Evolutionary conservation across 352 stramenopile genomes (phyloP), one percentile per base, ranked within the genome.

Genomic region (Globisporangium nunn): DNA sequence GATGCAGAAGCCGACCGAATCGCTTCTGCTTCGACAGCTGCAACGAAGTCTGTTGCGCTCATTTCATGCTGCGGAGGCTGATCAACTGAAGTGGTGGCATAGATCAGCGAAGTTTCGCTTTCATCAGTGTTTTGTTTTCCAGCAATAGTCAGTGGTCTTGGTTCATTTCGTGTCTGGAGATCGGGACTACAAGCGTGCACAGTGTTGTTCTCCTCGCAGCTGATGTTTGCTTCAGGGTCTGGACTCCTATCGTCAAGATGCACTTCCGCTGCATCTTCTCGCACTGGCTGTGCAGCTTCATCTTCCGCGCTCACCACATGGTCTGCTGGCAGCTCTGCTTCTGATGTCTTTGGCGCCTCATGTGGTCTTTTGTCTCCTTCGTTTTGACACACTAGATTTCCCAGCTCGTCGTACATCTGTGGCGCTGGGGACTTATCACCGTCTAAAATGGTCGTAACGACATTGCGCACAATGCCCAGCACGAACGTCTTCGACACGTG

Each of bases 401-500:
- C 52, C 2, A 57, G 28, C 14, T 48, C 40, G 15, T 57, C 40
- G 40, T 35, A 41, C 35, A 39, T 15, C 17, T 50, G 15, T 2
- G 39, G 23, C 23, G 45, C 11, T 17, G 28, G 1, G 1, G 52
- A 18, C 2, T 39, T 28, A 17, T 10, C 28, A 4, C 48, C 10
- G 33, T 48, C 31, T 6, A 56, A 31, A 30, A 56, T 15, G 5
- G 40, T 28, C 40, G 6, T 30, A 2, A 62, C 40, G 12, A 18
- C 49, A 14, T 50, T 40, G 41, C 33, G 37, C 31, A 59, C 15
- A 4, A 54, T 35, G 43, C 12, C 28, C 39, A 54, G 6, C 1
- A 64, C 52, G 15, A 64, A 59, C 4, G 29, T 54, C 45, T 64
- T 64, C 28, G 35, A 33, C 7, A 59, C 37, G 18, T 56, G 56